These are phyloP conservation scores for Podaxis pistillaris DNA, from an alignment of 768 basidiomycete species.

Conservation along the genomic window DNA sequence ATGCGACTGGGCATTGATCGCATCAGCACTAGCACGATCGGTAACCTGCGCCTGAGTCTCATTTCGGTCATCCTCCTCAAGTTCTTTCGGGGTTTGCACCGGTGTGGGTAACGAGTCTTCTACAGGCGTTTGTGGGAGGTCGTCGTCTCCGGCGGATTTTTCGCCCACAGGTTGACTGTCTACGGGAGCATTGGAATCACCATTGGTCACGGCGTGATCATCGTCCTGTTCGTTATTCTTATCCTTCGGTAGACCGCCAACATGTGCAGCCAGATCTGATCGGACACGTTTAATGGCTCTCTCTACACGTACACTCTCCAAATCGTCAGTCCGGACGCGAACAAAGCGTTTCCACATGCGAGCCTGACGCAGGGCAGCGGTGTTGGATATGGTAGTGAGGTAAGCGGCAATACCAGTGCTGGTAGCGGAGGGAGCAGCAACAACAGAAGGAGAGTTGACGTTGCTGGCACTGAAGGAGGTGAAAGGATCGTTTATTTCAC, in stretches of 20 bases:
- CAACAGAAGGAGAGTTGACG: conserved; percentile 25
- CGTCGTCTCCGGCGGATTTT: neutral
- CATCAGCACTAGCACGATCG: conserved; percentile 12
- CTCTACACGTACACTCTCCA: conserved; percentile 85
- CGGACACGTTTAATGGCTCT: conserved; percentile 85
- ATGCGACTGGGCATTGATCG: conserved; percentile 10
- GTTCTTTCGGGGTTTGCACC: conserved; percentile 13
- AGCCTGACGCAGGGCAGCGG: conserved; percentile 56
- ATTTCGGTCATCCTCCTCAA: neutral
- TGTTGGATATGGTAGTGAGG: conserved; percentile 76
- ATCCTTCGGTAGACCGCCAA: conserved; percentile 33
- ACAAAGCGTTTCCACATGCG: conserved; percentile 86
- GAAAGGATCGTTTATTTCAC: conserved; percentile 66
- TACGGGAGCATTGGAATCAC: conserved; percentile 8
- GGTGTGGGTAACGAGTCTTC: conserved; percentile 17
- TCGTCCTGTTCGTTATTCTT: conserved; percentile 26
- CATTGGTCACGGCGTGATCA: conserved; percentile 16
- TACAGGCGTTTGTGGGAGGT: neutral
- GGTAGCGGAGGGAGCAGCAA: conserved; percentile 40
- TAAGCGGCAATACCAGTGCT: conserved; percentile 75
- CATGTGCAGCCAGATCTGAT: conserved; percentile 79
- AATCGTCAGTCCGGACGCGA: conserved; percentile 80
- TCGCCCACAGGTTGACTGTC: neutral
- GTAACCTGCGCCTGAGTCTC: neutral
- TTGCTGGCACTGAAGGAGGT: conserved; percentile 34